Base-by-base conservation (phyloP, 164 flowering plant species). In the Stephania cephalantha region DNA sequence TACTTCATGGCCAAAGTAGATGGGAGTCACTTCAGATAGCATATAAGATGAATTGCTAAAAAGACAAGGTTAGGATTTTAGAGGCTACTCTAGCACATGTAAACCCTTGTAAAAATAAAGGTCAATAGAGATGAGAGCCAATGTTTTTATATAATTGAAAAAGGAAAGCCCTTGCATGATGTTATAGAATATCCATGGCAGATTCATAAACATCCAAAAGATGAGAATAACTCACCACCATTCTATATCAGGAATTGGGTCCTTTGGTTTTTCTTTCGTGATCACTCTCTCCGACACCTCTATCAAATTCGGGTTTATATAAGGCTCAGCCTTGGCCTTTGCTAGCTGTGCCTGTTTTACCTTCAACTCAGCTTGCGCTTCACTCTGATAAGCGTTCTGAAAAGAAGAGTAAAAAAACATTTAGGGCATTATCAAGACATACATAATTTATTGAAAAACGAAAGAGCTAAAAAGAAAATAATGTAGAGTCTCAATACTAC, bases 221-320 rank as follows among this genome's bases (percentile, higher is more conserved):
- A 50, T n/a, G 20, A 18, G 65, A 64, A 71, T 46, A 69, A 85
- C 97, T 79, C 85, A 93, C 98, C 96, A 93, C 98, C 98, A 93
- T 87, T 96, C 99, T 63, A 88, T 80, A 31, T 92, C 97, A 67
- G 98, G 98, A 77, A 96, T 91, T 18, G 83, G 83, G 31, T 96
- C 99, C 85, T 94, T 92, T 0, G 86, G 90, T 77, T 94, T 96
- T 81, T 92, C 97, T 81, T 90, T 94, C 68, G 76, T 84, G 44
- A 85, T 63, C 66, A 90, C 86, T 82, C 98, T 89, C 84, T 96
- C 98, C 6, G 97, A 82, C 15, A 96, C 89, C 86, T 94, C 99
- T 61, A 96, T 96, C 82, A 96, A 83, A 81, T 96, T 96, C 12
- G 99, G 99, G 82, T 96, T 96, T 78, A 94, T 88, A 81, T 91